phyloP scores from a whole-genome alignment of 2,329 filamentous ascomycete species.

The Pseudogymnoascus sp. region DNA sequence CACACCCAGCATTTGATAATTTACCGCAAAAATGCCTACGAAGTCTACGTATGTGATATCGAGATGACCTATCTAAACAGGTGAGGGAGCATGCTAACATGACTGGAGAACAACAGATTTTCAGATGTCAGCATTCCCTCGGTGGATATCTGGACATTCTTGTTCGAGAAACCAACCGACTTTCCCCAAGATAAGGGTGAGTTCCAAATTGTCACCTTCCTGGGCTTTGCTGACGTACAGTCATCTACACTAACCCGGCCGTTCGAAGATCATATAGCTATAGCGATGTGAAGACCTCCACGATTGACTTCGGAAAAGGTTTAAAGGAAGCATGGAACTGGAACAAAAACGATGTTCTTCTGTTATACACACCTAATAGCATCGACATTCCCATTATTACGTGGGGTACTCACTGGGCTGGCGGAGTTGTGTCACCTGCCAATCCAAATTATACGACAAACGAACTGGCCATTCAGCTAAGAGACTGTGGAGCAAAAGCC shows the following conservation, averaged over 20 bases:
- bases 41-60: not conserved
- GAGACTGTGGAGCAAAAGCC: constrained; percentile 63
- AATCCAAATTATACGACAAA: constrained; percentile 76
- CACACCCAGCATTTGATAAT: not conserved
- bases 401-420: constrained; percentile 73
- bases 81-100: not conserved
- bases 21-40: not conserved
- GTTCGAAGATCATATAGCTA: constrained; percentile 61
- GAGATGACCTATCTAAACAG: not conserved
- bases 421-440: constrained; percentile 67
- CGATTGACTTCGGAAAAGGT: constrained; percentile 66
- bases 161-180: constrained; percentile 55
- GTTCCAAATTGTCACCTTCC: constrained; percentile 15
- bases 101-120: constrained; percentile 37
- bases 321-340: constrained; percentile 65
- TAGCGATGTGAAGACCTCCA: constrained; percentile 52
- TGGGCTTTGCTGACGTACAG: not conserved
- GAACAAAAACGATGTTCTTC: constrained; percentile 72
- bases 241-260: constrained; percentile 64
- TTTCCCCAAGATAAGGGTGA: constrained; percentile 66
- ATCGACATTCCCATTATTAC: constrained; percentile 70
- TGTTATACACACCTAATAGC: constrained; percentile 71
- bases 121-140: constrained; percentile 47
- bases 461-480: constrained; percentile 76
- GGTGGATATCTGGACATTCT: constrained; percentile 66